A percentile compares a stretch with the other conserved stretches of the same genome.
phyloP scores from a whole-genome alignment of 129 eudicot genomes.

The Ambrosia artemisiifolia region DNA sequence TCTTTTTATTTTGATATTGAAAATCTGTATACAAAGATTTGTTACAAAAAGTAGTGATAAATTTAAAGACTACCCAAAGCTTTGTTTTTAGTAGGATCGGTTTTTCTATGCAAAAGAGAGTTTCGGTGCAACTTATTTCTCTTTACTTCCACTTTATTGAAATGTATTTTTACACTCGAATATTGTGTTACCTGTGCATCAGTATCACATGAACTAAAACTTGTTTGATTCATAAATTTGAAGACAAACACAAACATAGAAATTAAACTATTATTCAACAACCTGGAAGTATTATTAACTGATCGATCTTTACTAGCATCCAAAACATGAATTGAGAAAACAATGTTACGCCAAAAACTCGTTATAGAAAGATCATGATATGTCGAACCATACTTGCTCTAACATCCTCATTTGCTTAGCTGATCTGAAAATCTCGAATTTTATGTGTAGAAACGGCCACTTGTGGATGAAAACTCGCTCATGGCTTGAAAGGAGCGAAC shows the following conservation, averaged over 20 bases:
- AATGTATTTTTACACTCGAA: no score
- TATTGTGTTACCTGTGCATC: no score
- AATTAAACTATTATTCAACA: not conserved
- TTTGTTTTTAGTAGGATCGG: no score
- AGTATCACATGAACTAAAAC: no score
- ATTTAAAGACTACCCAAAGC: no score
- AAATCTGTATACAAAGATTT: no score
- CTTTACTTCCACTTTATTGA: no score
- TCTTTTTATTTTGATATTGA: no score
- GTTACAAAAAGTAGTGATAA: no score
- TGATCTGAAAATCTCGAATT: not conserved
- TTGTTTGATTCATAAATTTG: not conserved
- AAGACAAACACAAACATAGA: not conserved
- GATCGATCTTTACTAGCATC: not conserved
- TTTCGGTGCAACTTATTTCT: no score
- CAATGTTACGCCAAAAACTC: conserved; percentile 17
- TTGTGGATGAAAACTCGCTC: not conserved
- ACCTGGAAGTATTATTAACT: conserved; percentile 12
- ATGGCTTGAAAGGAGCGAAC: conserved; percentile 56
- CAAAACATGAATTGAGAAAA: not conserved
- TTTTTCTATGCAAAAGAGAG: no score
- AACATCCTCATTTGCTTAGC: conserved; percentile 19
- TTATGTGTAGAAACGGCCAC: conserved; percentile 7
- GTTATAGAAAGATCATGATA: conserved; percentile 11
- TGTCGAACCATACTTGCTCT: conserved; percentile 8